A percentile compares a stretch with the other conserved stretches of the same genome.
Conservation (phyloP, 148 eudicot species). For the Silene conica region DNA sequence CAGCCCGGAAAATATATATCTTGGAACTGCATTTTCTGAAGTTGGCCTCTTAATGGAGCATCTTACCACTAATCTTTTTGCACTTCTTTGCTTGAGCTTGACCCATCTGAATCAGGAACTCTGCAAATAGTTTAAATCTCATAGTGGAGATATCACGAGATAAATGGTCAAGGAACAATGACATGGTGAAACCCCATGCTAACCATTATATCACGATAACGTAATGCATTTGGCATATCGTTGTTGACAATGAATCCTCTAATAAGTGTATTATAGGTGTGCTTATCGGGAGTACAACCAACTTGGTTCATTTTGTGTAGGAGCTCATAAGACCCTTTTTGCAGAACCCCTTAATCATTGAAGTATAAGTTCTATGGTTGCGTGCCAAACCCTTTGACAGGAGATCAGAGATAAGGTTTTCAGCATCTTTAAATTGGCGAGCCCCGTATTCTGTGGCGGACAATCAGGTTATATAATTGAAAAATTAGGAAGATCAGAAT, state of each 20-base stretch:
- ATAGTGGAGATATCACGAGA: too few relatives aligned
- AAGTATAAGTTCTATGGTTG: background rate
- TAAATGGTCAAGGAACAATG: constrained; percentile 1
- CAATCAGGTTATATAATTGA: too few relatives aligned
- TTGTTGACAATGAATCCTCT: background rate
- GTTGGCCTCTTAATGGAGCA: constrained; percentile 41
- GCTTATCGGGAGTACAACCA: background rate
- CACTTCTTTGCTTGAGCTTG: too few relatives aligned
- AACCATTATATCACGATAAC: constrained; percentile 8
- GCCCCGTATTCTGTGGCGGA: too few relatives aligned
- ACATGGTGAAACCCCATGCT: constrained; percentile 8
- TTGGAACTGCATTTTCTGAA: constrained; percentile 36
- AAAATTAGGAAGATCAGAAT: too few relatives aligned
- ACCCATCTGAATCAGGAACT: too few relatives aligned
- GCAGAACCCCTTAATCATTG: constrained; percentile 15
- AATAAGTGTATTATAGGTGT: constrained; percentile 11
- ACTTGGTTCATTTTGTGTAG: background rate
- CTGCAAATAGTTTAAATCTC: too few relatives aligned
- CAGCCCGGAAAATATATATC: constrained; percentile 60
- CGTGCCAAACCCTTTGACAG: constrained; percentile 4
- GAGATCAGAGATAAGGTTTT: constrained; percentile 9
- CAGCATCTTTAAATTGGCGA: background rate
- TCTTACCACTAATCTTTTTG: constrained; percentile 14
- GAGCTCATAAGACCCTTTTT: constrained; percentile 7
- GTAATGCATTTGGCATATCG: constrained; percentile 4